These are phyloP conservation scores for Cladosporium sp. DNA, from an alignment of 2,329 filamentous ascomycete species.

Conservation along the genomic window DNA sequence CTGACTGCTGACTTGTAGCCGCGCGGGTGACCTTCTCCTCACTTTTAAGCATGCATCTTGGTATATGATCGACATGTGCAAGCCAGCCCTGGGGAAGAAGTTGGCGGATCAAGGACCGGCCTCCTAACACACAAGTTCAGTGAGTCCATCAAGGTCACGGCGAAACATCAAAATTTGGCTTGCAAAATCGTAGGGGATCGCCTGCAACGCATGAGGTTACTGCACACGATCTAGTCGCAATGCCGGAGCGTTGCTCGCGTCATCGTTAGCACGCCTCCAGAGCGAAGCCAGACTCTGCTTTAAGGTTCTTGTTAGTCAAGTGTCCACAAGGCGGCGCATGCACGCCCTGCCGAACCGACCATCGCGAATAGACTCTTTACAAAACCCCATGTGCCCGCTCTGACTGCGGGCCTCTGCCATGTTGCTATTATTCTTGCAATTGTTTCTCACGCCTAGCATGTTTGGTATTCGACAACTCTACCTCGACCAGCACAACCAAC, in stretches of 20 bases:
- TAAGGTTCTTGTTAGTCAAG: constrained; percentile 20
- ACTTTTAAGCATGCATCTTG: background rate
- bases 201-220: constrained; percentile 18
- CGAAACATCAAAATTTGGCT: background rate
- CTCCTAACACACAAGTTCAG: background rate
- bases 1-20: constrained; percentile 9
- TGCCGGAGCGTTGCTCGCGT: constrained; percentile 17
- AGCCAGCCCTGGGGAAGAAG: background rate
- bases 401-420: background rate
- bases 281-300: constrained; percentile 15
- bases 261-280: constrained; percentile 11
- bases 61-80: constrained; percentile 7
- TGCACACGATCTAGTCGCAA: constrained; percentile 14
- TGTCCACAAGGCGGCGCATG: constrained; percentile 11
- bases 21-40: constrained; percentile 12
- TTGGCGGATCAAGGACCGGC: background rate
- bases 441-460: constrained; percentile 17
- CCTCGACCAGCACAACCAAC: background rate
- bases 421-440: background rate
- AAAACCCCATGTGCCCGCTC: constrained; percentile 18
- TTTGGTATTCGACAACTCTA: constrained; percentile 2
- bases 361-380: constrained; percentile 20
- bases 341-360: constrained; percentile 18
- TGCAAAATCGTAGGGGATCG: constrained; percentile 10
- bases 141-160: constrained; percentile 14